Conservation (phyloP, 192 early-diverging fungal species). For the Coemansia sp. region DNA sequence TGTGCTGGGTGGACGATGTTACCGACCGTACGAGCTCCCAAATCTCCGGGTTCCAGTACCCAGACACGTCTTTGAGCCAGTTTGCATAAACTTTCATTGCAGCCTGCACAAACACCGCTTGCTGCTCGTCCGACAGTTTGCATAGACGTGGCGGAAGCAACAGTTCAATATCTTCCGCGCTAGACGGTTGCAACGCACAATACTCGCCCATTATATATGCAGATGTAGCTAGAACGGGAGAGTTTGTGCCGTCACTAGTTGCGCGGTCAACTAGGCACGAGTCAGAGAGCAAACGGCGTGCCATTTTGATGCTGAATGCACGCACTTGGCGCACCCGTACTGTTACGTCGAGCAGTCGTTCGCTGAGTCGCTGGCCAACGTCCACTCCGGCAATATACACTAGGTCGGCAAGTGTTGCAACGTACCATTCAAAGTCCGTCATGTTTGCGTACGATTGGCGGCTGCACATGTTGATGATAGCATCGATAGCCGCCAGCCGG, state of each 20-base stretch:
- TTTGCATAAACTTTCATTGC: slow-evolving; percentile 50
- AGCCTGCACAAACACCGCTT: slow-evolving; percentile 45
- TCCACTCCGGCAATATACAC: slow-evolving; percentile 76
- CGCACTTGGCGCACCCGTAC: slow-evolving; percentile 86
- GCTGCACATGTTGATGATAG: slow-evolving; percentile 80
- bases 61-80: slow-evolving; percentile 46
- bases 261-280: slow-evolving; percentile 63
- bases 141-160: slow-evolving; percentile 65
- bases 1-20: slow-evolving; percentile 21
- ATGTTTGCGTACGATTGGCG: slow-evolving; percentile 82
- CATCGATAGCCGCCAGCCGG: slow-evolving; percentile 75
- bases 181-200: slow-evolving; percentile 61
- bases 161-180: slow-evolving; percentile 59
- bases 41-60: slow-evolving; percentile 44
- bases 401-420: slow-evolving; percentile 76
- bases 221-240: slow-evolving; percentile 77
- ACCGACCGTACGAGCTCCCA: slow-evolving; percentile 44
- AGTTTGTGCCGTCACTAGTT: slow-evolving; percentile 60
- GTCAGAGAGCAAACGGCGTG: slow-evolving; percentile 75
- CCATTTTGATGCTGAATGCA: slow-evolving; percentile 69
- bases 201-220: slow-evolving; percentile 94
- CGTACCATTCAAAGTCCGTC: slow-evolving; percentile 95
- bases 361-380: slow-evolving; percentile 67
- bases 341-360: slow-evolving; percentile 84
- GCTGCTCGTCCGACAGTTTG: slow-evolving; percentile 19